phyloP scores from a whole-genome alignment of 2,329 filamentous ascomycete species.

The Aspergillus pseudonomiae region DNA sequence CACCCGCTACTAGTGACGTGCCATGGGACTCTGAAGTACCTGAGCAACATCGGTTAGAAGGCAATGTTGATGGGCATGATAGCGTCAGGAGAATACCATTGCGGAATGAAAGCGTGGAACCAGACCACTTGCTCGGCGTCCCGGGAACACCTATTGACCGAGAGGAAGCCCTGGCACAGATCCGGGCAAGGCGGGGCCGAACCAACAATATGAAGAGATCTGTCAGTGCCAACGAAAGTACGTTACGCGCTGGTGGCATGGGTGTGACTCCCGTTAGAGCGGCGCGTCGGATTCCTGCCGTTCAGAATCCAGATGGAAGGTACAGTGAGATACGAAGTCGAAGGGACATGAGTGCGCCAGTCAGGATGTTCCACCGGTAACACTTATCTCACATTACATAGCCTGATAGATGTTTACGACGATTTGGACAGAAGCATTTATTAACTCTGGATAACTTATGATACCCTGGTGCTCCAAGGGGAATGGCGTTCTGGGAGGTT shows the following conservation, averaged over 20 bases:
- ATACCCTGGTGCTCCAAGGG: constrained; percentile 33
- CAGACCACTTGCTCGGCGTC: constrained; percentile 31
- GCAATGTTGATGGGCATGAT: constrained; percentile 21
- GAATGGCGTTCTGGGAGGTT: constrained; percentile 17
- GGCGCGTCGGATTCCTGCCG: constrained; percentile 37
- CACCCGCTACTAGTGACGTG: constrained; percentile 14
- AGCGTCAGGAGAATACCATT: constrained; percentile 37
- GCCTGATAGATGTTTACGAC: constrained; percentile 3
- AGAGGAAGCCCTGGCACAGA: constrained; percentile 53
- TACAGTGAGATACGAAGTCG: constrained; percentile 34
- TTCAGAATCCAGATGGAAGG: constrained; percentile 33
- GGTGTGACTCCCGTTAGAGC: constrained; percentile 29
- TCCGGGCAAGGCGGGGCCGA: constrained; percentile 50
- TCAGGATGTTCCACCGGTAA: constrained; percentile 35
- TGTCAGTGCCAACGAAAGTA: constrained; percentile 42
- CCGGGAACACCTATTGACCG: constrained; percentile 50
- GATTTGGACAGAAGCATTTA: background rate
- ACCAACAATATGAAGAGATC: constrained; percentile 48
- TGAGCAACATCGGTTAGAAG: constrained; percentile 1
- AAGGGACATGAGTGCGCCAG: constrained; percentile 43
- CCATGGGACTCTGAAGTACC: constrained; percentile 15
- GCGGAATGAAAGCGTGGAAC: constrained; percentile 28
- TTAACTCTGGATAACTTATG: constrained; percentile 14
- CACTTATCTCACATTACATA: background rate
- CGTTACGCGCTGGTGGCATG: constrained; percentile 28